Percentiles rank a stretch among this genome's conserved stretches.
These are phyloP conservation scores for Diaporthe batatas DNA, from an alignment of 2,329 filamentous ascomycete genomes.

Conservation along the genomic window DNA sequence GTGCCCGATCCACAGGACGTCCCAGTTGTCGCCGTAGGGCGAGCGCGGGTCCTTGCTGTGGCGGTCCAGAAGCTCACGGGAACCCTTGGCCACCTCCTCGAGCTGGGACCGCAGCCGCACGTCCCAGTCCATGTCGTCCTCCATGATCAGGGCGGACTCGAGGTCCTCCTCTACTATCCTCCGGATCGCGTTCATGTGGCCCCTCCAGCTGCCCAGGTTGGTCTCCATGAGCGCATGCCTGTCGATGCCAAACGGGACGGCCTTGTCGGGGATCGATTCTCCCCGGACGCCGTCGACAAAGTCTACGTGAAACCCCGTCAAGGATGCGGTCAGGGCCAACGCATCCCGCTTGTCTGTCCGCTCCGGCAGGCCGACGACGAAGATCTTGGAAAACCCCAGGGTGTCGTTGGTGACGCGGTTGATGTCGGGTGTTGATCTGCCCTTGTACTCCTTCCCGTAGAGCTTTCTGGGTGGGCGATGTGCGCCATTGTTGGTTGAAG, in stretches of 20 bases:
- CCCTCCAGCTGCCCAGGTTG: slow-evolving; percentile 55
- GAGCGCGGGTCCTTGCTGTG: slow-evolving; percentile 38
- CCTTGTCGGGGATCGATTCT: slow-evolving; percentile 54
- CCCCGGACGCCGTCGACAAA: slow-evolving; percentile 62
- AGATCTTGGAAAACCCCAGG: slow-evolving; percentile 49
- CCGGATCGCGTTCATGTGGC: slow-evolving; percentile 56
- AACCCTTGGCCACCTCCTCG: slow-evolving; percentile 34
- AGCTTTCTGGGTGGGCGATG: not conserved
- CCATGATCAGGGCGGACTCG: slow-evolving; percentile 57
- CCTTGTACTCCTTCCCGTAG: slow-evolving; percentile 42
- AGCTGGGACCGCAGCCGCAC: slow-evolving; percentile 57
- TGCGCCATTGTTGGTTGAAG: not conserved
- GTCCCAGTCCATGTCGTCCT: slow-evolving; percentile 64
- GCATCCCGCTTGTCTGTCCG: slow-evolving; percentile 66
- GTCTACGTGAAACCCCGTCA: slow-evolving; percentile 59
- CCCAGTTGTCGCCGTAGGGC: slow-evolving; percentile 65
- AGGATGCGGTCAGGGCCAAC: slow-evolving; percentile 60
- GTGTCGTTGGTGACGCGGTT: slow-evolving; percentile 47
- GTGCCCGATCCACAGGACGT: slow-evolving; percentile 66
- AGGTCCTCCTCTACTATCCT: slow-evolving; percentile 55
- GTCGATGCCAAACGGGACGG: slow-evolving; percentile 50
- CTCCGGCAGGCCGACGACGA: slow-evolving; percentile 64
- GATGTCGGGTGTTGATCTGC: slow-evolving; percentile 41
- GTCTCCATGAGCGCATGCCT: slow-evolving; percentile 49
- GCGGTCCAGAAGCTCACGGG: slow-evolving; percentile 39